Evolutionary conservation across 768 basidiomycete genomes (phyloP).

Genomic region (Clitopilus passeckerianus): DNA sequence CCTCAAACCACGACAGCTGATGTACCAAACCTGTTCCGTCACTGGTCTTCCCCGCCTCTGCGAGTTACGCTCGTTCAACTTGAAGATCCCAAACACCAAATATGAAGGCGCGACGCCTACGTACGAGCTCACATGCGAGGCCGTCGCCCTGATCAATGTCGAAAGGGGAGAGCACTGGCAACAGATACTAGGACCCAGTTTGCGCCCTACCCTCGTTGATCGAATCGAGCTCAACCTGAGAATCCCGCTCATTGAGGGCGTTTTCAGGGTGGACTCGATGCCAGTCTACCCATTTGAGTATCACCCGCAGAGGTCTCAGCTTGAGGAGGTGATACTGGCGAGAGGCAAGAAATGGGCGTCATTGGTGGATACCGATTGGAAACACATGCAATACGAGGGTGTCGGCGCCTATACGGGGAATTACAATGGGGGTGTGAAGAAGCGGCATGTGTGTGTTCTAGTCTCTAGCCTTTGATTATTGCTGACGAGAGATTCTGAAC

Average conservation of each 20-base stretch:
- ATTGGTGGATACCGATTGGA: neutral
- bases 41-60: slow-evolving; percentile 50
- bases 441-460: neutral
- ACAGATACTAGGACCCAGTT: neutral
- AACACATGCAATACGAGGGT: neutral
- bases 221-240: neutral
- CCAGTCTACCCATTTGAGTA: neutral
- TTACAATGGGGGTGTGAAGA: neutral
- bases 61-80: slow-evolving; percentile 31
- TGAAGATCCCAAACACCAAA: neutral
- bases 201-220: neutral
- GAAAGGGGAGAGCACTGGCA: neutral
- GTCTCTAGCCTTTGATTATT: neutral
- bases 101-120: neutral
- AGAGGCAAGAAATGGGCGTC: neutral
- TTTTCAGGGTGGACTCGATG: neutral
- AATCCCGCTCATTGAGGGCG: neutral
- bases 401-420: neutral
- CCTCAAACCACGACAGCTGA: slow-evolving; percentile 46
- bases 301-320: neutral
- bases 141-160: neutral
- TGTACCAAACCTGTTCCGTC: slow-evolving; percentile 47
- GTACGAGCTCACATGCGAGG: neutral
- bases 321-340: neutral
- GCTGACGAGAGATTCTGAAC: neutral